A percentile compares a stretch with the other conserved stretches of the same genome.
Conservation (phyloP, 2,329 filamentous ascomycete species). For the Pseudocercospora crystallina region DNA sequence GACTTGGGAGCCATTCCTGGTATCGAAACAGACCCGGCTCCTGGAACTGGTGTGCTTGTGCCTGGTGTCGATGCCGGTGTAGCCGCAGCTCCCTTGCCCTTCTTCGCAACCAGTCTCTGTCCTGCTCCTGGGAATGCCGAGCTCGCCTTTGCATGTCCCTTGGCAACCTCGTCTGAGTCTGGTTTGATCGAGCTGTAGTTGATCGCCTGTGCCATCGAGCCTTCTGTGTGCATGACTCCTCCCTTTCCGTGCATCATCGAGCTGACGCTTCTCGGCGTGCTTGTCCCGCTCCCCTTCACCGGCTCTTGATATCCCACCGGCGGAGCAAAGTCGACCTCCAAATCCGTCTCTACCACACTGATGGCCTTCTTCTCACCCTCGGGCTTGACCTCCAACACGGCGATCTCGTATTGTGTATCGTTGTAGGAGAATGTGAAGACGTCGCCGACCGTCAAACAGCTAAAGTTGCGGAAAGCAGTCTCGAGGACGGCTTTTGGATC, state of each 20-base stretch:
- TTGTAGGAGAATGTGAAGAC: slow-evolving; percentile 97
- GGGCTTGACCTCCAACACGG: slow-evolving; percentile 90
- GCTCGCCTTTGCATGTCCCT: slow-evolving; percentile 61
- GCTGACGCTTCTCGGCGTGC: slow-evolving; percentile 69
- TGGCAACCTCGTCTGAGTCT: slow-evolving; percentile 63
- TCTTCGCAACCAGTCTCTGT: slow-evolving; percentile 80
- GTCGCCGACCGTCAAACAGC: slow-evolving; percentile 87
- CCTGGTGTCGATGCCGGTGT: slow-evolving; percentile 29
- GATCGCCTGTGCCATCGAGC: slow-evolving; percentile 96
- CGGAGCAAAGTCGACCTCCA: slow-evolving; percentile 92
- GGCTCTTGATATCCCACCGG: slow-evolving; percentile 94
- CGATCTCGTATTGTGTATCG: slow-evolving; percentile 88
- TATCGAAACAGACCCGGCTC: slow-evolving; percentile 43
- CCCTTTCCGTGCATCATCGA: slow-evolving; percentile 58
- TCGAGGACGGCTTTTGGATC: slow-evolving; percentile 97
- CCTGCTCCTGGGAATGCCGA: slow-evolving; percentile 80
- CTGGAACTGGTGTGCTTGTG: slow-evolving; percentile 59
- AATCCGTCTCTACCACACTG: slow-evolving; percentile 92
- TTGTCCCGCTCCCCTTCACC: slow-evolving; percentile 74
- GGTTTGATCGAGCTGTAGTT: slow-evolving; percentile 92
- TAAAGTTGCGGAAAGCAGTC: slow-evolving; percentile 94
- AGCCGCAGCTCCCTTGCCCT: slow-evolving; percentile 62
- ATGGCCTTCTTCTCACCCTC: slow-evolving; percentile 79
- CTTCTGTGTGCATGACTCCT: slow-evolving; percentile 76
- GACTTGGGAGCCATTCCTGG: slow-evolving; percentile 27